Conservation (phyloP, 2,329 filamentous ascomycete species). For the Daldinia eschscholtzii region DNA sequence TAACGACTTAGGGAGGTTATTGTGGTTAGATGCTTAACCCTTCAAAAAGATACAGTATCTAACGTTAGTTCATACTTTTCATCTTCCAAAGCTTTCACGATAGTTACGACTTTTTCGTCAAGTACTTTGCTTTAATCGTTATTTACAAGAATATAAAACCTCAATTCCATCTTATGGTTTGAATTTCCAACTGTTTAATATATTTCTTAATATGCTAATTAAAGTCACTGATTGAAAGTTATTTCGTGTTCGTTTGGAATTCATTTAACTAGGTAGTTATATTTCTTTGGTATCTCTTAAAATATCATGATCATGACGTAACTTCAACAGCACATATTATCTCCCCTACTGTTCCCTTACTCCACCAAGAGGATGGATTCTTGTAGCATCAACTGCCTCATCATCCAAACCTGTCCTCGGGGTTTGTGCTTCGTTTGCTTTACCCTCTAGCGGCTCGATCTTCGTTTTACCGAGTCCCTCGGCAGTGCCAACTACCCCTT, state of each 20-base stretch:
- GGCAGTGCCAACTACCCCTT: conserved; percentile 25
- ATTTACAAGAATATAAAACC: too few species aligned
- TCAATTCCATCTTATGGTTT: too few species aligned
- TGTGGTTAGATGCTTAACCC: neutral
- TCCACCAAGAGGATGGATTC: conserved; percentile 26
- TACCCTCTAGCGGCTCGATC: conserved; percentile 23
- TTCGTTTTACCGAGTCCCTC: conserved; percentile 25
- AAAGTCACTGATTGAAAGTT: too few species aligned
- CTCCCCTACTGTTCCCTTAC: conserved; percentile 17
- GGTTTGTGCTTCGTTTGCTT: conserved; percentile 6
- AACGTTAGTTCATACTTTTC: neutral
- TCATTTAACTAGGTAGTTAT: too few species aligned
- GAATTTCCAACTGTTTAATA: too few species aligned
- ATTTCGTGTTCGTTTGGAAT: too few species aligned
- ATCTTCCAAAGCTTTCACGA: too few species aligned
- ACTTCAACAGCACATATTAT: neutral
- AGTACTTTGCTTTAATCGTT: neutral
- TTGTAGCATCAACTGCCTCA: conserved; percentile 20
- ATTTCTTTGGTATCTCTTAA: too few species aligned
- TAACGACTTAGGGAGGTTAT: conserved; percentile 7
- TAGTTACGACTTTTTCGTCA: neutral
- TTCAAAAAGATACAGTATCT: neutral
- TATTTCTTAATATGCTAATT: too few species aligned
- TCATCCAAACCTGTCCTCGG: conserved; percentile 31
- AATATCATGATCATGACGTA: too few species aligned